Evolutionary conservation across 2,329 filamentous ascomycete species (phyloP).

Genomic region (Atkinsonella hypoxylon): DNA sequence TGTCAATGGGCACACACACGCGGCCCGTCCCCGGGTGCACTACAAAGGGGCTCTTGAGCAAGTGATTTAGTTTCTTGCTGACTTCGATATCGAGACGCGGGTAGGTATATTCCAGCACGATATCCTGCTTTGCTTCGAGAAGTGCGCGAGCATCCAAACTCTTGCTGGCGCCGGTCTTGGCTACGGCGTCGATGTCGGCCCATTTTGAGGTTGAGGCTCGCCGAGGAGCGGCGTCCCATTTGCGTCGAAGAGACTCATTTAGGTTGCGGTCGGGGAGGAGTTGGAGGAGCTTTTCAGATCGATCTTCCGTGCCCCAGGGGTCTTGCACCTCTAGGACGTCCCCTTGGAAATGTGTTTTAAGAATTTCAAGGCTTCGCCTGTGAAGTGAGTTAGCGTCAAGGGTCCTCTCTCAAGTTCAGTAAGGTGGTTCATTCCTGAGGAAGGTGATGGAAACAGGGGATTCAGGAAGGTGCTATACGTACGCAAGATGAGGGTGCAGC

Average conservation of each 20-base stretch:
- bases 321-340: constrained; percentile 79
- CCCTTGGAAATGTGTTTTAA: constrained; percentile 72
- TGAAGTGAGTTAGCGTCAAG: constrained; percentile 8
- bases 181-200: constrained; percentile 83
- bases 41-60: constrained; percentile 94
- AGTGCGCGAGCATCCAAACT: constrained; percentile 62
- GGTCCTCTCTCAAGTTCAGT: not conserved
- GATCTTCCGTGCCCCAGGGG: constrained; percentile 62
- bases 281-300: constrained; percentile 66
- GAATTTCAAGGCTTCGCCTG: constrained; percentile 71
- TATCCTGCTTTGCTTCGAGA: constrained; percentile 85
- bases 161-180: constrained; percentile 62
- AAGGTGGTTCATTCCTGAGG: too few relatives aligned
- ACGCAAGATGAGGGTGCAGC: constrained; percentile 78
- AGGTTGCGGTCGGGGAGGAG: constrained; percentile 72
- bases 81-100: constrained; percentile 94
- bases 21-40: constrained; percentile 89
- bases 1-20: constrained; percentile 91
- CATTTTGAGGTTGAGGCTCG: constrained; percentile 74
- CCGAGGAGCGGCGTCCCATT: constrained; percentile 77
- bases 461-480: constrained; percentile 17
- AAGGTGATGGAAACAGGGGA: too few relatives aligned
- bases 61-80: constrained; percentile 94
- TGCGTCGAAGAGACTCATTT: constrained; percentile 68
- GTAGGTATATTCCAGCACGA: constrained; percentile 95